Evolutionary conservation across 345 rosid species (phyloP).

Genomic region (Eucalyptus guilfoylei): DNA sequence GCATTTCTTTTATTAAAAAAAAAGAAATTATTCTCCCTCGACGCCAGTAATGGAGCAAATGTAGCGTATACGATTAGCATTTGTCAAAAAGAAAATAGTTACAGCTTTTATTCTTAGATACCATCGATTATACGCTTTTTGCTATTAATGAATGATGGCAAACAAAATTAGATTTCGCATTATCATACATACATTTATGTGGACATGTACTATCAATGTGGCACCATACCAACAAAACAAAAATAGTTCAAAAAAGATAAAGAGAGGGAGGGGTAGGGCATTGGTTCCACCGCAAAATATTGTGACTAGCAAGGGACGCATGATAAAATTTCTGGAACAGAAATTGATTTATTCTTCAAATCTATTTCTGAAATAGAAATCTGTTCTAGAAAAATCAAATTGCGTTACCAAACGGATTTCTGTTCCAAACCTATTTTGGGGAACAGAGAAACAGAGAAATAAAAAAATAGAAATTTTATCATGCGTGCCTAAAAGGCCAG

Average conservation of each 20-base stretch:
- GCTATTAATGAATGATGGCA: background rate
- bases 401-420: too few relatives aligned
- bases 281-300: background rate
- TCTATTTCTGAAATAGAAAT: too few relatives aligned
- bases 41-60: background rate
- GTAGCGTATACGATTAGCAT: background rate
- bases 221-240: background rate
- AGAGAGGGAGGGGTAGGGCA: background rate
- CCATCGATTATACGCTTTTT: background rate
- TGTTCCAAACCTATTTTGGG: too few relatives aligned
- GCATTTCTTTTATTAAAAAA: background rate
- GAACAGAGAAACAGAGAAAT: too few relatives aligned
- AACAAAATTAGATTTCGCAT: background rate
- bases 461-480: too few relatives aligned
- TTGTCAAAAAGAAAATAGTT: background rate
- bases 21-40: background rate
- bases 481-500: too few relatives aligned
- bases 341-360: too few relatives aligned
- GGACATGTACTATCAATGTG: background rate
- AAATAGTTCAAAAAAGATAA: background rate
- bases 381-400: too few relatives aligned
- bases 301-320: background rate
- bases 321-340: too few relatives aligned
- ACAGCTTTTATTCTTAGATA: background rate
- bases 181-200: background rate